Evolutionary conservation across 2,329 filamentous ascomycete species (phyloP).

Genomic region (Diaporthe citri): DNA sequence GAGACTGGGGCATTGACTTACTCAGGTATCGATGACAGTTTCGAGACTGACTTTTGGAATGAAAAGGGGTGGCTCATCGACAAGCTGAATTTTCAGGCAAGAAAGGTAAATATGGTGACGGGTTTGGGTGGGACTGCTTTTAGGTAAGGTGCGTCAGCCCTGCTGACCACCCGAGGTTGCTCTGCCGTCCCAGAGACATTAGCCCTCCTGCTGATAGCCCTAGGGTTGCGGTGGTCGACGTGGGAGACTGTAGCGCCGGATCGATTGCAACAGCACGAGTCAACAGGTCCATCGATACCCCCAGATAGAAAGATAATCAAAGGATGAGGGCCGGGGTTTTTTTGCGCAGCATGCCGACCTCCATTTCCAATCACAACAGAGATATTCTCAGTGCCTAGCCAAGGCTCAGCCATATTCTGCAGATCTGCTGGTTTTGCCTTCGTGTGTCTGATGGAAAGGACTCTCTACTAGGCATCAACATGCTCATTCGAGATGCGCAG

Average conservation of each 20-base stretch:
- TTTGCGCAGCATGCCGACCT: neutral
- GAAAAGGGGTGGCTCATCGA: slow-evolving; percentile 17
- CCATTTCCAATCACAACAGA: neutral
- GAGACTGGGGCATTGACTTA: neutral
- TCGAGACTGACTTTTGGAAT: neutral
- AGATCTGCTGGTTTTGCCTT: slow-evolving; percentile 3
- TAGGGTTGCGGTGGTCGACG: slow-evolving; percentile 18
- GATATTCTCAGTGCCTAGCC: neutral
- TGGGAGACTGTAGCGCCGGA: slow-evolving; percentile 9
- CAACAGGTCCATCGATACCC: neutral
- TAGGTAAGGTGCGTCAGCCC: slow-evolving; percentile 32
- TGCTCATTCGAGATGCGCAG: neutral
- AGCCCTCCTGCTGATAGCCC: slow-evolving; percentile 28
- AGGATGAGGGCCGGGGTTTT: neutral
- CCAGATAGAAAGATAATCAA: slow-evolving; percentile 26
- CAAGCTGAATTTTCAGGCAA: slow-evolving; percentile 17
- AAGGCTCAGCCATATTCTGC: neutral
- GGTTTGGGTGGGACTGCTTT: slow-evolving; percentile 7
- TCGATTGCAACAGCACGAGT: slow-evolving; percentile 1
- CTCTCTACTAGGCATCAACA: neutral
- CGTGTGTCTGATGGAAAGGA: neutral
- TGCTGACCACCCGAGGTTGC: slow-evolving; percentile 35
- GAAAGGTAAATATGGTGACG: neutral
- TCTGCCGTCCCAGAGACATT: slow-evolving; percentile 19
- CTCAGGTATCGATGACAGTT: neutral